A percentile compares a stretch with the other conserved stretches of the same genome.
phyloP scores from a whole-genome alignment of 495 filamentous ascomycete species.

The Saxophila tyrrhenica region DNA sequence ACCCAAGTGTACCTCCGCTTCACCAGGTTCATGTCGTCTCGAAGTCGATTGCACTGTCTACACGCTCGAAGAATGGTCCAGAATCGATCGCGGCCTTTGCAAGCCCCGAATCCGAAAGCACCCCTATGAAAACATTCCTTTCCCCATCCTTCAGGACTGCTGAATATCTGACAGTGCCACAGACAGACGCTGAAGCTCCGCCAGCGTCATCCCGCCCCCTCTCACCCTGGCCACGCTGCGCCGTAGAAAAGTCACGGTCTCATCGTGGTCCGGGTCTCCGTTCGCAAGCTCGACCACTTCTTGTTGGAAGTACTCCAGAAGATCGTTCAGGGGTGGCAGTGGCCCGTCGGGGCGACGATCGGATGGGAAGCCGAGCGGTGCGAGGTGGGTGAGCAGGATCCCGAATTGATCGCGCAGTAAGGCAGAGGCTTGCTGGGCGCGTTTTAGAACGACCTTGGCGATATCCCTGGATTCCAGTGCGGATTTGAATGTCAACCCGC shows the following conservation, averaged over 20 bases:
- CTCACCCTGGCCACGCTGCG: no score
- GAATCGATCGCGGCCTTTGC: no score
- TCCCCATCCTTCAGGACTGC: not conserved
- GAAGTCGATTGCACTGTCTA: no score
- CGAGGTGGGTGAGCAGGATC: not conserved
- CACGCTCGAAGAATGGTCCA: no score
- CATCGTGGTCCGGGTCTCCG: not conserved
- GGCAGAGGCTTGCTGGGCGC: not conserved
- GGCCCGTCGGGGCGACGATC: not conserved
- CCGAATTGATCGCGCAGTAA: not conserved
- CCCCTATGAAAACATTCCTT: no score
- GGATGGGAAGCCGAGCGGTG: not conserved
- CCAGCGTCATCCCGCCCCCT: not conserved
- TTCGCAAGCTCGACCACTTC: not conserved
- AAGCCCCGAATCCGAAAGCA: no score
- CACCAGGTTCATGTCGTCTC: no score
- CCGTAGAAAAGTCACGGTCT: not conserved
- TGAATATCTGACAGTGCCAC: not conserved
- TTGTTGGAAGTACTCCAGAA: not conserved
- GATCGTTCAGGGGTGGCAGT: not conserved
- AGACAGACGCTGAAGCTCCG: not conserved
- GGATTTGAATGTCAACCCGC: not conserved
- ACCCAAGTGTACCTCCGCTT: no score
- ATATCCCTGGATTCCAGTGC: not conserved
- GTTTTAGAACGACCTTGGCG: not conserved